Evolutionary conservation across 306 rosid species (phyloP).

Genomic region (Quillaja saponaria): DNA sequence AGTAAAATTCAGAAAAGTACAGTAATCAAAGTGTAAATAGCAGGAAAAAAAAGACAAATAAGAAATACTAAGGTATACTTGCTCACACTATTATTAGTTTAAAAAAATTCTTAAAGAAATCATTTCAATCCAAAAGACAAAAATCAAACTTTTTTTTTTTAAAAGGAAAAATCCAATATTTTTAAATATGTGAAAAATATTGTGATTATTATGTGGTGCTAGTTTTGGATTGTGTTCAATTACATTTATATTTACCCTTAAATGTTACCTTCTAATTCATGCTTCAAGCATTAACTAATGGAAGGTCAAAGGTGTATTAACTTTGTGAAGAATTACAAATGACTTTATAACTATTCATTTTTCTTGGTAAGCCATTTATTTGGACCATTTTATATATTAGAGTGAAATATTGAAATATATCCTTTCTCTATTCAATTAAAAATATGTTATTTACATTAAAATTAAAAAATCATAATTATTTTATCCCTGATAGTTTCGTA

Average conservation of each 20-base stretch:
- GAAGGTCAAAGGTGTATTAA: neutral
- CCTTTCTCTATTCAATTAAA: no score
- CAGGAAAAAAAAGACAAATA: neutral
- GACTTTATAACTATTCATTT: slow-evolving; percentile 13
- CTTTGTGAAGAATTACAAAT: neutral
- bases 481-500: no score
- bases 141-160: no score
- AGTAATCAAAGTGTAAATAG: slow-evolving; percentile 40
- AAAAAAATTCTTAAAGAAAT: no score
- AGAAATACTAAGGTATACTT: neutral
- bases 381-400: slow-evolving; percentile 7
- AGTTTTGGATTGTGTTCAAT: slow-evolving; percentile 9
- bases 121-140: no score
- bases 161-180: no score
- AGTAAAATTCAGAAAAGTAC: slow-evolving; percentile 36
- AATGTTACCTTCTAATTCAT: slow-evolving; percentile 8
- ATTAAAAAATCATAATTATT: no score
- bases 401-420: slow-evolving; percentile 10
- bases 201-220: slow-evolving; percentile 10
- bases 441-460: no score
- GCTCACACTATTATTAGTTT: no score
- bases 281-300: slow-evolving; percentile 7
- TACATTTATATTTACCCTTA: neutral
- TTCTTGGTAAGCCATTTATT: slow-evolving; percentile 20
- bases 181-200: no score